Evolutionary conservation across 2,329 filamentous ascomycete genomes (phyloP).

Genomic region (Ophiostoma sp.): DNA sequence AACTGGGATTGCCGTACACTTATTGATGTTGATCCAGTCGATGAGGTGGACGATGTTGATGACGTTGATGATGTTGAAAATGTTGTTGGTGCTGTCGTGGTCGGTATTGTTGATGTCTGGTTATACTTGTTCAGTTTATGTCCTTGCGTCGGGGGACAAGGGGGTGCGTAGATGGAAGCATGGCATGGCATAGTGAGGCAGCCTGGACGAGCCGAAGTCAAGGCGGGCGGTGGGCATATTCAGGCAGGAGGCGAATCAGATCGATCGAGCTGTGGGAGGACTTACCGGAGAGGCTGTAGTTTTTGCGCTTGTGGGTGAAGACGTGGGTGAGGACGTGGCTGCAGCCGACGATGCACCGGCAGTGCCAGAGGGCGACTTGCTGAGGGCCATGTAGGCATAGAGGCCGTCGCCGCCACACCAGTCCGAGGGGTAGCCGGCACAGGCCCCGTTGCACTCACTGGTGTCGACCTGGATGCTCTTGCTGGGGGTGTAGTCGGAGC

Average conservation of each 20-base stretch:
- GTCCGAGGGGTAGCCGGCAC: constrained; percentile 64
- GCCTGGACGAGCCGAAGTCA: neutral
- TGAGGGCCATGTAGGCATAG: constrained; percentile 61
- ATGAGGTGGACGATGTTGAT: neutral
- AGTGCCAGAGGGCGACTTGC: constrained; percentile 53
- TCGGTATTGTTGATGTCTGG: constrained; percentile 19
- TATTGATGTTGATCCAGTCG: constrained; percentile 18
- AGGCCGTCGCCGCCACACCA: constrained; percentile 57
- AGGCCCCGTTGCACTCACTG: constrained; percentile 49
- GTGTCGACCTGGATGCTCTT: constrained; percentile 37
- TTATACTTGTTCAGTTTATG: constrained; percentile 22
- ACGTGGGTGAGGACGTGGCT: constrained; percentile 10
- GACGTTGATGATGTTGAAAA: constrained; percentile 5
- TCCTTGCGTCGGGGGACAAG: constrained; percentile 2
- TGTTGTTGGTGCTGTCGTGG: constrained; percentile 12
- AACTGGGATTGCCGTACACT: constrained; percentile 22
- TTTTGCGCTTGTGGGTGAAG: neutral
- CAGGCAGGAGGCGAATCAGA: no score
- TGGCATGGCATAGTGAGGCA: constrained; percentile 6
- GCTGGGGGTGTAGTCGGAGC: constrained; percentile 61
- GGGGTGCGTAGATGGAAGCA: neutral
- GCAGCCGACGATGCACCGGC: constrained; percentile 29
- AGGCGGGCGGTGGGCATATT: no score
- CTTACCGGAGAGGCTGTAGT: constrained; percentile 22
- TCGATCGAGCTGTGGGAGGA: neutral